A percentile compares a stretch with the other conserved stretches of the same genome.
These are phyloP conservation scores for rapeseed (Brassica napus) DNA, from an alignment of 345 rosid species.

Conservation along the genomic window DNA sequence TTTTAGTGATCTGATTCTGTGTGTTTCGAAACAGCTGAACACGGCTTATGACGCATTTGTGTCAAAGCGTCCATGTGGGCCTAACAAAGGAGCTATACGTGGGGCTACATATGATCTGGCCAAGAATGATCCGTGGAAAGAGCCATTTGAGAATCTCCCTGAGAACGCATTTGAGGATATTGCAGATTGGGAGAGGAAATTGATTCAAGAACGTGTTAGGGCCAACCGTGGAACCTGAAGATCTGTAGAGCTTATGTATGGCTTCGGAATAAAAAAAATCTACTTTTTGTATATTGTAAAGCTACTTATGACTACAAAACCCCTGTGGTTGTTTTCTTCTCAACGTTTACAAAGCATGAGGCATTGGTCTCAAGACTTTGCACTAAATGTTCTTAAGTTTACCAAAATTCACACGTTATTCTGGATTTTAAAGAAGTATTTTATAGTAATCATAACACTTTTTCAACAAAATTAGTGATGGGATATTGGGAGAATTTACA, in stretches of 20 bases:
- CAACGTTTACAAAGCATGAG: neutral
- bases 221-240: constrained; percentile 62
- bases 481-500: neutral
- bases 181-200: constrained; percentile 89
- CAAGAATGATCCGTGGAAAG: constrained; percentile 78
- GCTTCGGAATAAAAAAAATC: neutral
- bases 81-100: constrained; percentile 69
- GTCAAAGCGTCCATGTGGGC: constrained; percentile 81
- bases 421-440: neutral
- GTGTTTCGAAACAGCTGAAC: constrained; percentile 52
- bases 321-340: neutral
- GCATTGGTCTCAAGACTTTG: neutral
- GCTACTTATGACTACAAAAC: neutral
- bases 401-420: neutral
- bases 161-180: constrained; percentile 73
- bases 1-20: constrained; percentile 18
- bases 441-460: neutral
- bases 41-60: constrained; percentile 68
- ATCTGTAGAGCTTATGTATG: neutral
- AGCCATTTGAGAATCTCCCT: constrained; percentile 74
- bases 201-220: constrained; percentile 67
- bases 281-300: constrained; percentile 7
- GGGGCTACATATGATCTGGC: constrained; percentile 89
- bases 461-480: neutral
- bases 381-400: constrained; percentile 52